Percentiles rank a stretch among this genome's conserved stretches.
phyloP scores from a whole-genome alignment of 129 eudicot genomes.

The Helianthus tuberosus region DNA sequence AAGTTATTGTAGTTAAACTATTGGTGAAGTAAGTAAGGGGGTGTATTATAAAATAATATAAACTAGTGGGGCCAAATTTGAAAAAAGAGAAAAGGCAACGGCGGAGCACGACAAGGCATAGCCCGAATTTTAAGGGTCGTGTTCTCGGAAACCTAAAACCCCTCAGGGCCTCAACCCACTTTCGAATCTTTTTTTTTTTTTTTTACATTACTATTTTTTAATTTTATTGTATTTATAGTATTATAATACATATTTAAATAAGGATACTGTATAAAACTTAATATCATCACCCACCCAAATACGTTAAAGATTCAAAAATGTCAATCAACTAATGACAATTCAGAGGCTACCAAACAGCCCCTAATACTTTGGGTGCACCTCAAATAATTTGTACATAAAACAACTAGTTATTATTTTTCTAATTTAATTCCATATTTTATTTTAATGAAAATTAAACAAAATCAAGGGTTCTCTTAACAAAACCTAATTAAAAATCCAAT shows the following conservation, averaged over 20 bases:
- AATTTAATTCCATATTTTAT: no score
- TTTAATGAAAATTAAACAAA: no score
- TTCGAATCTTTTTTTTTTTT: conserved; percentile 23
- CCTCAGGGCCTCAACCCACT: conserved; percentile 10
- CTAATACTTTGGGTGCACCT: not conserved
- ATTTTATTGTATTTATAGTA: not conserved
- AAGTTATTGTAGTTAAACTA: not conserved
- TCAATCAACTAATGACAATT: no score
- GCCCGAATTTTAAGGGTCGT: conserved; percentile 38
- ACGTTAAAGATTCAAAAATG: not conserved
- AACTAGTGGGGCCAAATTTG: conserved; percentile 28
- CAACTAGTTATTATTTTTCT: no score
- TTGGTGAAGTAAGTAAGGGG: conserved; percentile 16
- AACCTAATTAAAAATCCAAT: no score
- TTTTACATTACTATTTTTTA: not conserved
- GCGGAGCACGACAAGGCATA: conserved; percentile 41
- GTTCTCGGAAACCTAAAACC: conserved; percentile 30
- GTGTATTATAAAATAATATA: conserved; percentile 15
- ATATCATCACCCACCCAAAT: conserved; percentile 6
- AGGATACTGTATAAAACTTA: not conserved
- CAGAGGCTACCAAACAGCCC: no score
- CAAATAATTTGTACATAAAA: no score
- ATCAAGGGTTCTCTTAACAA: no score
- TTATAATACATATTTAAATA: not conserved
- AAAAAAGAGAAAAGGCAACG: conserved; percentile 35